Evolutionary conservation across 306 rosid genomes (phyloP).

Genomic region (Citrullus amarus): DNA sequence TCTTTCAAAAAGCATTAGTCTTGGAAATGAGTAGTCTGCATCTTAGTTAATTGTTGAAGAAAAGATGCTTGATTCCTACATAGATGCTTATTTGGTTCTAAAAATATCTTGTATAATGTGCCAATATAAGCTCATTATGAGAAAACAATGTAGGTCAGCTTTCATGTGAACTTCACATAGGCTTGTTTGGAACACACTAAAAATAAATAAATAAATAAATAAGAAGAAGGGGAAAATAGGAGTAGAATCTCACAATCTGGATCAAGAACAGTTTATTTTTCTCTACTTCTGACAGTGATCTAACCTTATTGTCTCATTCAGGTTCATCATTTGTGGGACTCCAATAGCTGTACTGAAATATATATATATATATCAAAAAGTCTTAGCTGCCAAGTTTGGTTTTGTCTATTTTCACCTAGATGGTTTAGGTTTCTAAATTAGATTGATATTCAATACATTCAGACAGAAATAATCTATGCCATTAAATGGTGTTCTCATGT

Average conservation of each 20-base stretch:
- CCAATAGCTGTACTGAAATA: background rate
- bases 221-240: background rate
- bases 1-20: background rate
- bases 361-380: background rate
- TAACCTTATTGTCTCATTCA: background rate
- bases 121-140: background rate
- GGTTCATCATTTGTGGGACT: background rate
- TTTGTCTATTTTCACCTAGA: background rate
- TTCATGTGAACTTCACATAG: constrained; percentile 8
- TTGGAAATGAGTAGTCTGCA: background rate
- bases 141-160: background rate
- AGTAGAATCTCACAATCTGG: background rate
- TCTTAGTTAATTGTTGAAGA: background rate
- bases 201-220: background rate
- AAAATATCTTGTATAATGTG: background rate
- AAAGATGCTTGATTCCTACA: background rate
- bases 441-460: background rate
- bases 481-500: constrained; percentile 2
- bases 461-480: constrained; percentile 1
- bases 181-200: background rate
- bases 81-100: background rate
- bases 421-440: background rate
- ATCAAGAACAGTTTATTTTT: background rate
- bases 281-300: background rate
- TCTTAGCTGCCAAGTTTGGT: background rate